phyloP scores from a whole-genome alignment of 257 asterid genomes.

The Nyctanthes arbortristis region DNA sequence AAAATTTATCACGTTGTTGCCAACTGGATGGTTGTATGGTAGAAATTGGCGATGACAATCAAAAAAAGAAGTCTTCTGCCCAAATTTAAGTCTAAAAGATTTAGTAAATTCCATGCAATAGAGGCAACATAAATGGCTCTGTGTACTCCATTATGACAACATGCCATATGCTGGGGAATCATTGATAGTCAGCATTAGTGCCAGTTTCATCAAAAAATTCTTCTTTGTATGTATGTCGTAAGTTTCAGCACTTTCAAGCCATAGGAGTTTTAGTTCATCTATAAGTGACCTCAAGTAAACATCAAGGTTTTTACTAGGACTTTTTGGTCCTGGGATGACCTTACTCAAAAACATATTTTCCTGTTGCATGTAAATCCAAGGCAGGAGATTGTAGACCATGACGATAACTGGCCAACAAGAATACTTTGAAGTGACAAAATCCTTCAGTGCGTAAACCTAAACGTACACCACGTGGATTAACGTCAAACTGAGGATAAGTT shows the following conservation, averaged over 20 bases:
- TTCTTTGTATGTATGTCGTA: background rate
- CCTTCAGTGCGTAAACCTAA: conserved; percentile 4
- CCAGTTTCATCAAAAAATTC: background rate
- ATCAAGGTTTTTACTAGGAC: background rate
- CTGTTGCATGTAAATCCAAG: background rate
- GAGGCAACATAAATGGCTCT: too few species aligned
- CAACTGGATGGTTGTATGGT: background rate
- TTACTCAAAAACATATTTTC: background rate
- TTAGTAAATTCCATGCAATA: background rate
- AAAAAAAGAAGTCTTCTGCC: background rate
- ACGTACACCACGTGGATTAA: background rate
- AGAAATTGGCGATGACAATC: background rate
- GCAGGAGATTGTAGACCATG: background rate
- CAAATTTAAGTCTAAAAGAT: background rate
- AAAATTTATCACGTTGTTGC: background rate
- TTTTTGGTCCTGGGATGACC: background rate
- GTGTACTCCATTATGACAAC: too few species aligned
- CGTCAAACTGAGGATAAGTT: background rate
- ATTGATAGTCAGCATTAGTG: background rate
- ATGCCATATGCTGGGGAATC: background rate
- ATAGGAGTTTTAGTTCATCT: background rate
- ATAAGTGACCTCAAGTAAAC: background rate
- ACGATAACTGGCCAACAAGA: background rate
- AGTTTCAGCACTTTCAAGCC: background rate
- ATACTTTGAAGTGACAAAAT: background rate